These are phyloP conservation scores for Heterobasidion occidentale DNA, from an alignment of 1,284 basidiomycete species.

Conservation along the genomic window DNA sequence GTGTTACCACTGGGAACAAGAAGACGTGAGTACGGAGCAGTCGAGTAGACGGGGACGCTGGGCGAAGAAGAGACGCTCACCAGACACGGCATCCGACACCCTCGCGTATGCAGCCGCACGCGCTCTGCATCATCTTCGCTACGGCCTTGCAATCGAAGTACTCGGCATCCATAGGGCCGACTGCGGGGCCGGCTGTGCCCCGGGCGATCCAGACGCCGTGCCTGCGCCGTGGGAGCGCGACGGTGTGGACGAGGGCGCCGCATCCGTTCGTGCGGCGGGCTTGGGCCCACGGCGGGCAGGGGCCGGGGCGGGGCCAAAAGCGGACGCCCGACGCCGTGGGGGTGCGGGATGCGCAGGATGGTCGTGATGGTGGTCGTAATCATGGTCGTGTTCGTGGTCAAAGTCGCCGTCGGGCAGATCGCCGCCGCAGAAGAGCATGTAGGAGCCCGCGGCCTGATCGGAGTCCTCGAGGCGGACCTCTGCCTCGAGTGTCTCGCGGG, in stretches of 20 bases:
- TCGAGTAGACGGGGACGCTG: constrained; percentile 1
- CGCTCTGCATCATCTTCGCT: constrained; percentile 19
- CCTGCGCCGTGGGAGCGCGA: constrained; percentile 40
- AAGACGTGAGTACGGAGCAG: constrained; percentile 7
- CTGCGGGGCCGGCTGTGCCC: constrained; percentile 36
- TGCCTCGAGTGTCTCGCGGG: constrained; percentile 6
- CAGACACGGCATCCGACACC: constrained; percentile 58
- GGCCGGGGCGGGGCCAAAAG: constrained; percentile 5
- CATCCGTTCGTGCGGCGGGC: constrained; percentile 40
- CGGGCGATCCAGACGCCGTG: constrained; percentile 51
- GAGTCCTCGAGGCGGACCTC: constrained; percentile 14
- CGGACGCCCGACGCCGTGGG: constrained; percentile 4
- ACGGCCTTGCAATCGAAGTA: not conserved
- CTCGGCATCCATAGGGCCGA: constrained; percentile 24
- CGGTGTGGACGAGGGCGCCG: constrained; percentile 47
- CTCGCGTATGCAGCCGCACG: constrained; percentile 57
- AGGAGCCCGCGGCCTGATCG: constrained; percentile 21
- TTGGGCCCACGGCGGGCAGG: constrained; percentile 4
- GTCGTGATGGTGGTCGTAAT: constrained; percentile 7
- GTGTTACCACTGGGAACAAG: constrained; percentile 44
- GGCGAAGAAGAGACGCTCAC: constrained; percentile 24
- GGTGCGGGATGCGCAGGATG: constrained; percentile 13
- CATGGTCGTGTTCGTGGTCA: constrained; percentile 2
- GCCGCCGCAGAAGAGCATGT: constrained; percentile 47
- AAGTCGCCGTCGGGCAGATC: constrained; percentile 7